These are phyloP conservation scores for Xylona heveae DNA, from an alignment of 495 filamentous ascomycete genomes.

Conservation along the genomic window DNA sequence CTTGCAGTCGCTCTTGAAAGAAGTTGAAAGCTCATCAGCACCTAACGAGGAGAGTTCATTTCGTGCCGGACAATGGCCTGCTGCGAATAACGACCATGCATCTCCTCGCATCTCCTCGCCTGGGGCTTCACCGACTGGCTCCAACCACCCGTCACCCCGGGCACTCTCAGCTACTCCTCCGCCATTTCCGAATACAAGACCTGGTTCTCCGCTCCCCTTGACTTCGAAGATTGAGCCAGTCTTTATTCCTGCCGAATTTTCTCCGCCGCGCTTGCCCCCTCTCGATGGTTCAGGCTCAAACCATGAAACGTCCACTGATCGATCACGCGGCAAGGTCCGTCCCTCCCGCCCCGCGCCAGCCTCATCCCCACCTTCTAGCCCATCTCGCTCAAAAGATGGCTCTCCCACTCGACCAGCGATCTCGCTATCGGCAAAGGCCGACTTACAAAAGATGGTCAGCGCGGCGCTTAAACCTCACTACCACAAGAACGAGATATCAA, in stretches of 20 bases:
- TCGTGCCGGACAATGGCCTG: constrained; percentile 21
- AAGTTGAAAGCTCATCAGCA: constrained; percentile 52
- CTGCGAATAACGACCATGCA: constrained; percentile 19
- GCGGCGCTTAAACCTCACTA: constrained; percentile 57
- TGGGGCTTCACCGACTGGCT: constrained; percentile 46
- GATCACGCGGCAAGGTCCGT: constrained; percentile 16
- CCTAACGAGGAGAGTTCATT: constrained; percentile 31
- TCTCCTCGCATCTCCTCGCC: constrained; percentile 45
- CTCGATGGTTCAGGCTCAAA: constrained; percentile 1
- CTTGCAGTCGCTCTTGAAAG: constrained; percentile 61
- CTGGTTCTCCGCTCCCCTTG: constrained; percentile 29
- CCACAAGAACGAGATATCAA: constrained; percentile 40
- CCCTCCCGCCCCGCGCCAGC: constrained; percentile 27
- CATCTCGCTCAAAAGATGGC: constrained; percentile 26
- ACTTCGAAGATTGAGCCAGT: constrained; percentile 30
- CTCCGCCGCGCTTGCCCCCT: background rate
- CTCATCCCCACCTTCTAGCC: constrained; percentile 7
- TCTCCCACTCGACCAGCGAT: constrained; percentile 34
- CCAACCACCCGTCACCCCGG: constrained; percentile 43
- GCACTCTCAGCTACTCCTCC: constrained; percentile 56
- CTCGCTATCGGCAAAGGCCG: constrained; percentile 53
- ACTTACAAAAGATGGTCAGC: constrained; percentile 63
- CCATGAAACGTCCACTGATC: constrained; percentile 5
- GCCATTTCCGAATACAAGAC: constrained; percentile 42
- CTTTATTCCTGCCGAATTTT: constrained; percentile 11